Evolutionary conservation across 257 asterid genomes (phyloP).

Genomic region (Scutellaria galericulata): DNA sequence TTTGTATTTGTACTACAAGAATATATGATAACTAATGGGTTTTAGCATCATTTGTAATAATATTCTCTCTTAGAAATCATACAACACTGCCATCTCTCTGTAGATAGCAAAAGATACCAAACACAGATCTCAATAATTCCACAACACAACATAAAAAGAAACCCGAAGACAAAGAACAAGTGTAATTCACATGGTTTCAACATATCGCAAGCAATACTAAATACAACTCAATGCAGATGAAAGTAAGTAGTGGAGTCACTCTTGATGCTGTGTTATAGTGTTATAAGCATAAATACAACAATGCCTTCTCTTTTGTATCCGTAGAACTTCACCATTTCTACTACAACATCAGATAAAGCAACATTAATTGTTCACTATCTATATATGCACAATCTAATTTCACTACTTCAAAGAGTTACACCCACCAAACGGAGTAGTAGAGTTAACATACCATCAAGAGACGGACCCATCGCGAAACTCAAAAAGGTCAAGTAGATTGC

Average conservation of each 20-base stretch:
- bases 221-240: neutral
- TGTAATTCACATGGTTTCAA: neutral
- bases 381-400: neutral
- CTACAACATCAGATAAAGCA: neutral
- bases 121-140: too few relatives aligned
- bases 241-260: neutral
- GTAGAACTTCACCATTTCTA: too few relatives aligned
- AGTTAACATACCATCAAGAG: conserved; percentile 34
- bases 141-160: too few relatives aligned
- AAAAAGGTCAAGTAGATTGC: conserved; percentile 63
- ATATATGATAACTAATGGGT: too few relatives aligned
- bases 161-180: neutral
- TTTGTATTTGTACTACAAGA: too few relatives aligned
- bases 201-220: neutral
- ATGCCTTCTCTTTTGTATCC: too few relatives aligned
- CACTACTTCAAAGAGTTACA: conserved; percentile 9
- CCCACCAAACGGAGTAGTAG: neutral
- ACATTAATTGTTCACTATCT: neutral
- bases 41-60: too few relatives aligned
- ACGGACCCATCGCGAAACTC: conserved; percentile 51
- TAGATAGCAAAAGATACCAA: too few relatives aligned
- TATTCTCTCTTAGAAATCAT: too few relatives aligned
- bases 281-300: neutral
- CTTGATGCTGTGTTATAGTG: too few relatives aligned
- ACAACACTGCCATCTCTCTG: too few relatives aligned